Conservation (phyloP, 495 filamentous ascomycete genomes). For the Podospora pseudopauciseta region DNA sequence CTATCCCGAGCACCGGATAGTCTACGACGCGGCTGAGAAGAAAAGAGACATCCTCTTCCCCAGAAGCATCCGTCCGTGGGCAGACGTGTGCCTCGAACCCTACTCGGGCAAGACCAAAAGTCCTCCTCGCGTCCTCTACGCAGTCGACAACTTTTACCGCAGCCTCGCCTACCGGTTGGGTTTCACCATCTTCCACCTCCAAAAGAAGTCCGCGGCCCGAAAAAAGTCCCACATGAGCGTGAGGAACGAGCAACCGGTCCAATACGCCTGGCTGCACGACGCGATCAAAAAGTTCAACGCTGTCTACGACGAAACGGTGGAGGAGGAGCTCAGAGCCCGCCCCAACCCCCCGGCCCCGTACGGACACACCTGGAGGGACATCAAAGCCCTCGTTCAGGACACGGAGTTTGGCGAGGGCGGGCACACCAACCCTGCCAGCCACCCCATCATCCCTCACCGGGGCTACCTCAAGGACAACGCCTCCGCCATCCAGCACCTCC, state of each 20-base stretch:
- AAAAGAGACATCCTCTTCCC: not conserved
- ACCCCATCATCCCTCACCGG: not conserved
- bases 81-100: not conserved
- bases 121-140: not conserved
- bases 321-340: not conserved
- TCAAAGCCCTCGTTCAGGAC: not conserved
- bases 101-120: not conserved
- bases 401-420: not conserved
- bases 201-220: not conserved
- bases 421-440: not conserved
- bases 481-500: conserved; percentile 5
- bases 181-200: conserved; percentile 20
- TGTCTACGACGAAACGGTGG: not conserved
- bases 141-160: conserved; percentile 25
- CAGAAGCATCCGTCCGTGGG: not conserved
- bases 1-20: conserved; percentile 30
- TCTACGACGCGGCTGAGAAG: not conserved
- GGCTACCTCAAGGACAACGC: not conserved
- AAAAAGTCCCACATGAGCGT: not conserved
- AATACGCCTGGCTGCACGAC: not conserved
- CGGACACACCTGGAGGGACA: not conserved
- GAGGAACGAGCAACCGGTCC: not conserved
- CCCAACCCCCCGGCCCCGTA: not conserved
- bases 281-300: not conserved
- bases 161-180: conserved; percentile 27